A percentile compares a stretch with the other conserved stretches of the same genome.
phyloP scores from a whole-genome alignment of 2,329 filamentous ascomycete species.

The Aspergillus tanneri region DNA sequence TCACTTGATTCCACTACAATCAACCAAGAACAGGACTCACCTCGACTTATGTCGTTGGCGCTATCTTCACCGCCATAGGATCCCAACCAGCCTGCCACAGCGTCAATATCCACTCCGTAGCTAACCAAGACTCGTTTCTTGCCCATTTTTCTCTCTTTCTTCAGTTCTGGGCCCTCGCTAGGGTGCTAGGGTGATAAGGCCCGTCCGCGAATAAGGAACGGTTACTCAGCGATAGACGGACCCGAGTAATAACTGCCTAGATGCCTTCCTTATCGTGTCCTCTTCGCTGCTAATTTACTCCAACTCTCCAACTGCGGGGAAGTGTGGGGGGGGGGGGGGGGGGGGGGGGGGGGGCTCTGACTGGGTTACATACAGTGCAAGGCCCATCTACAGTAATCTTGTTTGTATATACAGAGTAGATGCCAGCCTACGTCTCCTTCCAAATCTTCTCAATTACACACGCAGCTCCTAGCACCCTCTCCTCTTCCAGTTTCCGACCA shows the following conservation, averaged over 20 bases:
- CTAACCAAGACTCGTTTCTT: constrained; percentile 56
- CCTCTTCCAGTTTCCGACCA: constrained; percentile 54
- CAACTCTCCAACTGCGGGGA: background rate
- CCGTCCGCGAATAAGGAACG: background rate
- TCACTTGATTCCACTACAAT: background rate
- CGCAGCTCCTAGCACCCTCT: constrained; percentile 53
- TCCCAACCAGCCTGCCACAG: constrained; percentile 73
- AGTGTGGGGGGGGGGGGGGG: too few species aligned
- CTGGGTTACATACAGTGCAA: background rate
- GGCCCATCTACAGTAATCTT: too few species aligned
- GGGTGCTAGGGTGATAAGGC: background rate
- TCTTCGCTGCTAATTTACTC: background rate
- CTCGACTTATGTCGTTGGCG: constrained; percentile 69
- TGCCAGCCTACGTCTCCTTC: constrained; percentile 11
- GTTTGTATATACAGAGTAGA: too few species aligned
- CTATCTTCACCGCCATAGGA: constrained; percentile 73
- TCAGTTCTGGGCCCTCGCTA: background rate
- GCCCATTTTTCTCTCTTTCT: constrained; percentile 22
- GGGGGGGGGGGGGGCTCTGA: too few species aligned
- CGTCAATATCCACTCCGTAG: constrained; percentile 73
- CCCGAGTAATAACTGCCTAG: too few species aligned
- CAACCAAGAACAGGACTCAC: too few species aligned
- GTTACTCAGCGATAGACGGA: too few species aligned
- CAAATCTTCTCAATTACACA: constrained; percentile 29
- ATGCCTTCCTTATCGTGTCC: background rate